These are phyloP conservation scores for Fusarium ramigenum DNA, from an alignment of 2,329 filamentous ascomycete genomes.

Conservation along the genomic window DNA sequence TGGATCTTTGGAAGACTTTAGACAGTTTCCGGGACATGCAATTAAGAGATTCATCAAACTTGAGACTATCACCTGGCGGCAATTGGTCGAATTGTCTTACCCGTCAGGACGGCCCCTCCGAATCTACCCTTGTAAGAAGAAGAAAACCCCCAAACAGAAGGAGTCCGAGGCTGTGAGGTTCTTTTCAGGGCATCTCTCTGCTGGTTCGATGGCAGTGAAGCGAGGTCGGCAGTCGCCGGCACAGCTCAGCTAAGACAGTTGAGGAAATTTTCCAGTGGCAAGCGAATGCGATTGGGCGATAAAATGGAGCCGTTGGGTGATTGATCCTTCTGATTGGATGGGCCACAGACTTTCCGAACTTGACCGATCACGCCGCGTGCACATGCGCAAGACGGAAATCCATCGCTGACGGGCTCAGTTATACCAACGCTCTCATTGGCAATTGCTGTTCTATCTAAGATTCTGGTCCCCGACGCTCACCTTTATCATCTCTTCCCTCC, in stretches of 20 bases:
- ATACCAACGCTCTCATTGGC: slow-evolving; percentile 39
- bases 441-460: slow-evolving; percentile 23
- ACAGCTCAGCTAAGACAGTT: slow-evolving; percentile 16
- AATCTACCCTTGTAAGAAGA: neutral
- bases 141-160: neutral
- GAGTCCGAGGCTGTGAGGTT: slow-evolving; percentile 18
- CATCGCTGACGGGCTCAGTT: slow-evolving; percentile 29
- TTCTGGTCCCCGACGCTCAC: neutral
- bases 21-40: neutral
- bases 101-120: neutral
- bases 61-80: neutral
- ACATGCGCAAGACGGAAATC: slow-evolving; percentile 15
- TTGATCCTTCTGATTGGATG: slow-evolving; percentile 6
- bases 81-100: neutral
- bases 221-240: slow-evolving; percentile 24
- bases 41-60: neutral
- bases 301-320: neutral
- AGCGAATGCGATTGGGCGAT: slow-evolving; percentile 22
- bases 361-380: slow-evolving; percentile 36
- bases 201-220: slow-evolving; percentile 13
- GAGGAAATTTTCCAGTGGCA: slow-evolving; percentile 20
- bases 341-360: slow-evolving; percentile 34
- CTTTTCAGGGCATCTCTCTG: neutral
- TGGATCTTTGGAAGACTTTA: neutral
- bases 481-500: slow-evolving; percentile 13